Evolutionary conservation across 805 yeast species (phyloP).

Genomic region (Candida qinlingensis): DNA sequence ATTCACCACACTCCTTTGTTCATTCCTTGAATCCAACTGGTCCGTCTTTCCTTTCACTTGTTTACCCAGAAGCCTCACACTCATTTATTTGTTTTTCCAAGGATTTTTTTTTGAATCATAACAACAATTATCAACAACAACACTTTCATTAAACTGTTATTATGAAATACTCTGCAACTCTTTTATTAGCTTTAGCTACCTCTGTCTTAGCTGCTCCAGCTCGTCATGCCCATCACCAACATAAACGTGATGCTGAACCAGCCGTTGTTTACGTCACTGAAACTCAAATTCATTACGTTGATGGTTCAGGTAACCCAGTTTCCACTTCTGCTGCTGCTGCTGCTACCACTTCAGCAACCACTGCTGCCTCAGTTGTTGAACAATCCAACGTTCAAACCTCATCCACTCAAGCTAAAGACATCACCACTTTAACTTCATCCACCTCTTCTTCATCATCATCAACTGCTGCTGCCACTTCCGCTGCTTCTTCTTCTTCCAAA

Average conservation of each 20-base stretch:
- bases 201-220: constrained; percentile 28
- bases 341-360: constrained; percentile 17
- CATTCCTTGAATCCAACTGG: neutral
- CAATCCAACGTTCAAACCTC: too few species aligned
- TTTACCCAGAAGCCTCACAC: neutral
- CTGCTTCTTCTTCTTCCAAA: constrained; percentile 22
- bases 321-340: constrained; percentile 17
- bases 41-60: constrained; percentile 7
- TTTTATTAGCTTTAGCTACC: constrained; percentile 27
- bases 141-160: neutral
- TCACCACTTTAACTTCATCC: constrained; percentile 6
- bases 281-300: constrained; percentile 28
- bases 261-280: constrained; percentile 34
- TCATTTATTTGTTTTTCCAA: neutral
- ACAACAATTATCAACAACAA: neutral
- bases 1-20: neutral
- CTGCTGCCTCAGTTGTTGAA: constrained; percentile 18
- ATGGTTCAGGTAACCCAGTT: constrained; percentile 26
- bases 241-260: constrained; percentile 34
- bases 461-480: constrained; percentile 24
- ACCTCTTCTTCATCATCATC: constrained; percentile 10
- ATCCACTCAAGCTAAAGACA: neutral
- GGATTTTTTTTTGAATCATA: neutral
- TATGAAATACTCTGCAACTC: constrained; percentile 22
- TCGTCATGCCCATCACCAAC: constrained; percentile 36